Percentiles rank a stretch among this genome's conserved stretches.
These are phyloP conservation scores for Clitopilus hobsonii DNA, from an alignment of 768 basidiomycete genomes.

Conservation along the genomic window DNA sequence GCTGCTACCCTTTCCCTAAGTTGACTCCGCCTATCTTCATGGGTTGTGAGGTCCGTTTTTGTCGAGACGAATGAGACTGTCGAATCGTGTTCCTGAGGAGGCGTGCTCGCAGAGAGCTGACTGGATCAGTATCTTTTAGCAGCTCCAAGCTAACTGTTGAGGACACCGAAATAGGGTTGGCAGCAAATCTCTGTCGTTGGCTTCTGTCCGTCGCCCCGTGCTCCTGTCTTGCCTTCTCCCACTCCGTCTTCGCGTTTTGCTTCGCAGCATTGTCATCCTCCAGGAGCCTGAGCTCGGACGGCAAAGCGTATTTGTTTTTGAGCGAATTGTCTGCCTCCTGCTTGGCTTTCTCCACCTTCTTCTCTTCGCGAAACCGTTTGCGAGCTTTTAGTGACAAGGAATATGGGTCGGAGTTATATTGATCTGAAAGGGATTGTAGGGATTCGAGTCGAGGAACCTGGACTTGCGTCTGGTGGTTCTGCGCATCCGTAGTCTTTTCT, in stretches of 20 bases:
- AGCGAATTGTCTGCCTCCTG: conserved; percentile 66
- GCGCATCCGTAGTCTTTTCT: conserved; percentile 83
- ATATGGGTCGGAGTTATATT: conserved; percentile 85
- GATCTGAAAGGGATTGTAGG: conserved; percentile 71
- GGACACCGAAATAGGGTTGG: conserved; percentile 22
- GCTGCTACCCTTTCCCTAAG: background rate
- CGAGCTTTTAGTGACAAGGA: conserved; percentile 68
- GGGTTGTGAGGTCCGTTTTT: background rate
- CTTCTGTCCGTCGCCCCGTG: conserved; percentile 34
- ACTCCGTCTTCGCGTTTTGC: conserved; percentile 58
- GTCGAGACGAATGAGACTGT: conserved; percentile 23
- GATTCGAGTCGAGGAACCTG: conserved; percentile 79
- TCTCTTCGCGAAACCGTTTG: conserved; percentile 81
- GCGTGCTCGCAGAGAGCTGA: conserved; percentile 46
- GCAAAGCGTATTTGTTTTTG: conserved; percentile 74
- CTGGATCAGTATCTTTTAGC: conserved; percentile 16
- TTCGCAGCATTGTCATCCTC: conserved; percentile 59
- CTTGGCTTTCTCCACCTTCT: conserved; percentile 71
- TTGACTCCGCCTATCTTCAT: background rate
- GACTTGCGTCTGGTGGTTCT: conserved; percentile 66
- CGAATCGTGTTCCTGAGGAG: conserved; percentile 54
- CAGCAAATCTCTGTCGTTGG: conserved; percentile 43
- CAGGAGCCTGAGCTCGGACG: conserved; percentile 59
- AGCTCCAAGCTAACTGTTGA: background rate
- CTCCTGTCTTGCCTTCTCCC: conserved; percentile 50